Base-by-base conservation (phyloP, 208 protist species). In the Wallacemonas sp. region DNA sequence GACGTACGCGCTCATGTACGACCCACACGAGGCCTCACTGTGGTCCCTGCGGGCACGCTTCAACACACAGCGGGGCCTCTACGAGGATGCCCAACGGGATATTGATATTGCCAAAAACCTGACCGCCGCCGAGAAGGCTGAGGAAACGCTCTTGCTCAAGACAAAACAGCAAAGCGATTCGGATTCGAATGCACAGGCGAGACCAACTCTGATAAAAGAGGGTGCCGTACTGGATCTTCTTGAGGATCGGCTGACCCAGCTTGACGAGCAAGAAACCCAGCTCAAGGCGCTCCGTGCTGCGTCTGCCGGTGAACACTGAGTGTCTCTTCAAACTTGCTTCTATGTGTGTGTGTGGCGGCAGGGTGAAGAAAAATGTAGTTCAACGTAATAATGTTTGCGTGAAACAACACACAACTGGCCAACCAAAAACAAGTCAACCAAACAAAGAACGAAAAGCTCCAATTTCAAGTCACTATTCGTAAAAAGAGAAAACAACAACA, bases 11-110 rank as follows among this genome's bases (percentile, higher is more conserved):
- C 51, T 76, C 34, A n/a, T 62, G 44, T 64, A 72, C 31, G 5
- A 42, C 26, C 62, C 68, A 21, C 15, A 62, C n/a, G 41, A 68
- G 17, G 14, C 41, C 14, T 58, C 30, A 24, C 36, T 66, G 38
- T 67, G 68, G 68, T 39, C 63, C 2, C 30, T 56, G 41, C 73
- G 73, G 39, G 66, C 55, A 5, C 38, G 36, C 1, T 27, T 69
- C 14, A 17, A 24, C 4, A 44, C 8, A 8, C 30, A 34, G 1
- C 42, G 49, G 42, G 56, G 60, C 11, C 11, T 31, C 11, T 5
- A 27, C 24, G 54, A 55, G 12, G 31, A 34, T 8, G 69, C 62
- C 5, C 47, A 56, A 22, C 12, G 42, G 47, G 75, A 76, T 30
- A 36, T 77, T 1, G 39, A 64, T 2, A n/a, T 72, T 28, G 75